These are phyloP conservation scores for Nymphaea colorata DNA, from an alignment of 164 flowering plant genomes.

Conservation along the genomic window DNA sequence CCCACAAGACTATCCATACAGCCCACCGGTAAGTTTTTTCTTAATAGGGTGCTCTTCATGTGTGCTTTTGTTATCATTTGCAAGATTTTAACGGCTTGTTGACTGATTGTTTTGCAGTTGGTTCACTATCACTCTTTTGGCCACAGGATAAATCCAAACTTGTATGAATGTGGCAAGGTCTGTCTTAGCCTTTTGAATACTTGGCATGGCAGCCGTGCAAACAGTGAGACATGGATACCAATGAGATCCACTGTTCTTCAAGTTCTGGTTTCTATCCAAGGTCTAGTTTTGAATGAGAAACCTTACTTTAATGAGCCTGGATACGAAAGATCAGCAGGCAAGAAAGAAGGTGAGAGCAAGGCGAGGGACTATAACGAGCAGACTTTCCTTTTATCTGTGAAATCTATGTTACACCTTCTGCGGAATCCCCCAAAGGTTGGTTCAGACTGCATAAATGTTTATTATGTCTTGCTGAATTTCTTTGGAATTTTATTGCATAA, in stretches of 20 bases:
- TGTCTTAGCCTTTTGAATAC: slow-evolving; percentile 93
- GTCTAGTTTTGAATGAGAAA: slow-evolving; percentile 66
- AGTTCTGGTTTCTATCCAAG: slow-evolving; percentile 86
- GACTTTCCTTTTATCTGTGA: slow-evolving; percentile 45
- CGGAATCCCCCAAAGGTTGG: slow-evolving; percentile 71
- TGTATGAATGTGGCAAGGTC: slow-evolving; percentile 73
- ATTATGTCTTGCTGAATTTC: no score
- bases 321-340: slow-evolving; percentile 26
- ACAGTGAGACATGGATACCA: slow-evolving; percentile 62
- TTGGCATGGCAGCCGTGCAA: slow-evolving; percentile 43
- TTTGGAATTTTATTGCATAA: no score
- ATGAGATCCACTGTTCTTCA: slow-evolving; percentile 63
- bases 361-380: slow-evolving; percentile 56
- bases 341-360: slow-evolving; percentile 28
- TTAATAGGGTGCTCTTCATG: not conserved
- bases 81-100: not conserved
- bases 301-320: slow-evolving; percentile 92
- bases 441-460: not conserved
- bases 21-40: slow-evolving; percentile 61
- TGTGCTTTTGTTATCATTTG: not conserved
- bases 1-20: slow-evolving; percentile 45
- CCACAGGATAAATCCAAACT: slow-evolving; percentile 75
- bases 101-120: slow-evolving; percentile 23
- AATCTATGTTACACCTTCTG: slow-evolving; percentile 57
- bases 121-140: slow-evolving; percentile 77